phyloP scores from a whole-genome alignment of 164 flowering plant species.

The Vitis rupestris region DNA sequence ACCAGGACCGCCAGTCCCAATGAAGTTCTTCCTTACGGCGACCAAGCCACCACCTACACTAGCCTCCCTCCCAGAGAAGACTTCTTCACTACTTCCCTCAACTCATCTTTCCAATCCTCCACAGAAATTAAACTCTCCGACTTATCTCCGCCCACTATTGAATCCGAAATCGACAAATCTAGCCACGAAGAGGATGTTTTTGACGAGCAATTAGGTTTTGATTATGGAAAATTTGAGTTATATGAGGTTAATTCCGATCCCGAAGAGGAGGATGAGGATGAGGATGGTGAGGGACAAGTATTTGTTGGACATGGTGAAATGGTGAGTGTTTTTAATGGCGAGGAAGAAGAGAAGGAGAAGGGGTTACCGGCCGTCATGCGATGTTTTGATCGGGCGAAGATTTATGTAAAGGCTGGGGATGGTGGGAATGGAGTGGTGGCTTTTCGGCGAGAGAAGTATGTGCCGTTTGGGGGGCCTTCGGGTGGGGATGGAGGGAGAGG shows the following conservation, averaged over 20 bases:
- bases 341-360: constrained; percentile 65
- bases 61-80: constrained; percentile 68
- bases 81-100: constrained; percentile 10
- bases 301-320: constrained; percentile 7
- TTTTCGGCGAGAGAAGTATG: constrained; percentile 87
- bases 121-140: constrained; percentile 29
- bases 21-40: constrained; percentile 21
- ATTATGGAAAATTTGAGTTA: constrained; percentile 26
- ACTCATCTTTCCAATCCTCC: constrained; percentile 2
- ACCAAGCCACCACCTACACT: constrained; percentile 69
- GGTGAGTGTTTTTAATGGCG: constrained; percentile 26
- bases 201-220: constrained; percentile 22
- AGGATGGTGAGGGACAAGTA: constrained; percentile 8
- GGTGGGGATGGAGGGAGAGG: constrained; percentile 98
- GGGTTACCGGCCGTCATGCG: constrained; percentile 97
- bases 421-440: constrained; percentile 99
- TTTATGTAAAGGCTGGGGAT: constrained; percentile 80
- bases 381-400: constrained; percentile 87
- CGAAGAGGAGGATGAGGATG: constrained; percentile 12
- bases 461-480: constrained; percentile 92
- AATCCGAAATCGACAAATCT: background rate
- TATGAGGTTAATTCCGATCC: constrained; percentile 28
- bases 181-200: constrained; percentile 12
- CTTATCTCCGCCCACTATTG: background rate
- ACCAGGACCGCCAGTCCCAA: constrained; percentile 7